A percentile compares a stretch with the other conserved stretches of the same genome.
These are phyloP conservation scores for Secale cereale DNA, from an alignment of 176 grass and related monocot species.

Conservation along the genomic window DNA sequence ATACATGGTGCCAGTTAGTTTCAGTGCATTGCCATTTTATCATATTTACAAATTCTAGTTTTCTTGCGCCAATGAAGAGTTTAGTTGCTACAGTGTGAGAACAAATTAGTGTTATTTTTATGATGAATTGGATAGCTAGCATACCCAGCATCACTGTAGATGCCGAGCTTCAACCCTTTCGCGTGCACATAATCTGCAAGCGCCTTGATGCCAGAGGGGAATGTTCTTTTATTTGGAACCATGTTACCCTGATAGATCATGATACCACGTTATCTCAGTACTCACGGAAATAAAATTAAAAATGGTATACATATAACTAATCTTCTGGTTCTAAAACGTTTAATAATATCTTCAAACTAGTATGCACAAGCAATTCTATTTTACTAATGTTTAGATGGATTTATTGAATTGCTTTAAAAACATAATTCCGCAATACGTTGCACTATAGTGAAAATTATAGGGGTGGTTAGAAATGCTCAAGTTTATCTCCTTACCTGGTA, in stretches of 20 bases:
- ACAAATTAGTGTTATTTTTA: background rate
- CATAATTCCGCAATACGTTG: background rate
- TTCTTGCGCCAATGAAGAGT: background rate
- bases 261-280: slow-evolving; percentile 11
- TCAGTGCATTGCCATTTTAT: background rate
- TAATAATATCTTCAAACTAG: background rate
- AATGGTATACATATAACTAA: background rate
- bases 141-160: slow-evolving; percentile 94
- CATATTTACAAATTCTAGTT: background rate
- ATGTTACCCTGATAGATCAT: slow-evolving; percentile 66
- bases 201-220: slow-evolving; percentile 83
- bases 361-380: too few relatives aligned
- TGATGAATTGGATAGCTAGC: slow-evolving; percentile 29
- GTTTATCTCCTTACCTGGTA: slow-evolving; percentile 50
- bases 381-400: too few relatives aligned
- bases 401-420: background rate
- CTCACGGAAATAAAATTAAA: background rate
- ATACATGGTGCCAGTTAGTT: background rate
- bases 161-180: slow-evolving; percentile 82
- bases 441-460: slow-evolving; percentile 5
- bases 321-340: background rate
- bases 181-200: slow-evolving; percentile 88
- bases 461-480: slow-evolving; percentile 2
- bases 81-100: background rate
- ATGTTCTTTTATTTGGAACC: slow-evolving; percentile 52